Conservation (phyloP, 371 early-diverging fungal genomes). For the Mucor circinelloides region DNA sequence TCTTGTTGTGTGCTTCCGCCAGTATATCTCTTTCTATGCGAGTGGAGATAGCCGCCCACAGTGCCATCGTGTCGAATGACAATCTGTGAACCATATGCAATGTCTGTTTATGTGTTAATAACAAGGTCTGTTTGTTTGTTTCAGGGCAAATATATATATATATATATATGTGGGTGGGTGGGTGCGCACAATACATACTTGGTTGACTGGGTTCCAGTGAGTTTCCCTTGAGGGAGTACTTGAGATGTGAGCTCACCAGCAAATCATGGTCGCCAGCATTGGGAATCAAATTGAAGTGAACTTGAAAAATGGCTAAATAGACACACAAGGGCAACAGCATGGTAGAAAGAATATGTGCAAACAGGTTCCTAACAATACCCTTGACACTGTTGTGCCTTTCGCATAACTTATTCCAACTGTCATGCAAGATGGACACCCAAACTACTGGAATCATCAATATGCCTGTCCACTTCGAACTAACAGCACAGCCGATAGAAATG, state of each 20-base stretch:
- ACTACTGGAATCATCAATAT: slow-evolving; percentile 12
- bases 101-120: slow-evolving; percentile 41
- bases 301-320: slow-evolving; percentile 76
- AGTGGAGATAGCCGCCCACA: slow-evolving; percentile 84
- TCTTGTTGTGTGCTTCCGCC: slow-evolving; percentile 91
- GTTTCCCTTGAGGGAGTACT: slow-evolving; percentile 42
- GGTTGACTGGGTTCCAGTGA: slow-evolving; percentile 25
- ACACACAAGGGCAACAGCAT: slow-evolving; percentile 78
- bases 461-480: slow-evolving; percentile 43
- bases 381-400: slow-evolving; percentile 58
- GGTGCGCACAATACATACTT: slow-evolving; percentile 12
- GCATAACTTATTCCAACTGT: slow-evolving; percentile 84
- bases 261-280: slow-evolving; percentile 80
- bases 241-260: slow-evolving; percentile 79
- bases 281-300: slow-evolving; percentile 79
- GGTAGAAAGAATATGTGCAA: slow-evolving; percentile 66
- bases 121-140: background rate
- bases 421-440: slow-evolving; percentile 67
- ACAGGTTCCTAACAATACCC: slow-evolving; percentile 43
- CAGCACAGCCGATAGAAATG: slow-evolving; percentile 31
- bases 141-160: background rate
- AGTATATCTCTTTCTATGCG: slow-evolving; percentile 80
- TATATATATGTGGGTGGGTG: background rate
- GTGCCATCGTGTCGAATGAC: slow-evolving; percentile 75
- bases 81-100: slow-evolving; percentile 82